Evolutionary conservation across 257 asterid genomes (phyloP), one percentile per base, ranked within the genome.

Genomic region (Phtheirospermum japonicum): DNA sequence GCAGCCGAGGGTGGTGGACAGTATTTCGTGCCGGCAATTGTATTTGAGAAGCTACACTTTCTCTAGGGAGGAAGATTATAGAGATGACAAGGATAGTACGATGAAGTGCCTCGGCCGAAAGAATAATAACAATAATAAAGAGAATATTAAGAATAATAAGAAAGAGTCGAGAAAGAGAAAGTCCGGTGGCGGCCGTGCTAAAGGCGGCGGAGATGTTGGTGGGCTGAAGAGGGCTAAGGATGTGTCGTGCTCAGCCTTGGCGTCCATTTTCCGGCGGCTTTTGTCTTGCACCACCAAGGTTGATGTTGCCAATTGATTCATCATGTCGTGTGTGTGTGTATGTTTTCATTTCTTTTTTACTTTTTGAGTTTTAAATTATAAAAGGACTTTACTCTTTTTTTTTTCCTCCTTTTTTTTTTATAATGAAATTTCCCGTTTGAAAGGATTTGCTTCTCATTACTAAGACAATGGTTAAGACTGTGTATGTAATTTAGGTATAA

Each of bases 11-110:
- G 94, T 84, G 65, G 94, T 89, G 36, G 94, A 89, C 66, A 87
- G 95, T 18, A 68, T 86, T 10, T 89, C 97, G 2, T 89, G 97
- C 74, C 67, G 97, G 34, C 97, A 89, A 54, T 45, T 89, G 54
- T 89, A 89, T 56, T 59, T 89, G 73, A 73, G 89, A 65, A 89
- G 97, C 82, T 89, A 89, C 76, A 89, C 89, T 53, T 89, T 89
- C 70, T 86, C 97, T 0, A 71, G 91, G 62, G 90, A 86, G 34
- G 94, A 87, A 6, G 79, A 68, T 16, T 9, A 77, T 4, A 39
- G 1, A 0, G 72, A 79, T 0, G 81, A 68, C 4, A 68, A 65
- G 42, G 5, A 2, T 45, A n/a, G 5, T 6, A 64, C 80, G 12
- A 18, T 73, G 0, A 84, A 75, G 64, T 84, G 87, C 39, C 76